Evolutionary conservation across 148 eudicot genomes (phyloP).

Genomic region (Tetragonia tetragonoides): DNA sequence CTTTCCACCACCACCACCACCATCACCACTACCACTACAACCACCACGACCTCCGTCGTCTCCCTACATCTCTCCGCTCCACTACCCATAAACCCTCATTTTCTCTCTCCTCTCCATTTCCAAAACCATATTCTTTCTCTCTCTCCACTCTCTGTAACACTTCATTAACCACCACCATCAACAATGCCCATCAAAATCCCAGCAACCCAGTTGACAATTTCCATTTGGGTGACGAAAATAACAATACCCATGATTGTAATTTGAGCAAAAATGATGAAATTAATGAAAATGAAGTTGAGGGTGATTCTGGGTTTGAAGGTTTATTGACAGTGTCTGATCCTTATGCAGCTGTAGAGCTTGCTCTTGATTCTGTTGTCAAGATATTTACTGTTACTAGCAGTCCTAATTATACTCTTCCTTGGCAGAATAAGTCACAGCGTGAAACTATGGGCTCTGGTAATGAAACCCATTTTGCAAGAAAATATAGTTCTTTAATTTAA

Average conservation of each 20-base stretch:
- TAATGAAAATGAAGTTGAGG: not conserved
- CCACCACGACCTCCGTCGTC: not conserved
- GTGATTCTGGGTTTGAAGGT: constrained; percentile 2
- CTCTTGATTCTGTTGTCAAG: constrained; percentile 90
- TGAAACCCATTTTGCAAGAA: not conserved
- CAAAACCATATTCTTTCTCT: not conserved
- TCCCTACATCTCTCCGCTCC: not conserved
- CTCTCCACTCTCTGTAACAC: not conserved
- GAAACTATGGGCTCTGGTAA: constrained; percentile 89
- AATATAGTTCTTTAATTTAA: no score
- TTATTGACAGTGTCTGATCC: constrained; percentile 32
- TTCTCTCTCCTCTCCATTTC: constrained; percentile 3
- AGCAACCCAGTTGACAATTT: not conserved
- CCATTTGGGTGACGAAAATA: not conserved
- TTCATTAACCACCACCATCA: not conserved
- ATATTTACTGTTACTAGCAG: constrained; percentile 84
- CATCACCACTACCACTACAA: not conserved
- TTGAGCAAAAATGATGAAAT: not conserved
- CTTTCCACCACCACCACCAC: not conserved
- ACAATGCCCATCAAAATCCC: not conserved
- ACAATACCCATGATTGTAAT: constrained; percentile 10
- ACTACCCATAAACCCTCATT: constrained; percentile 11
- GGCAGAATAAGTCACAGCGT: constrained; percentile 96
- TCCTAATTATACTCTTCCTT: constrained; percentile 80
- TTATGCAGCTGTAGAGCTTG: constrained; percentile 67